Percentiles rank a stretch among this genome's conserved stretches.
phyloP scores from a whole-genome alignment of 1,284 basidiomycete genomes.

The Ustilago nuda region DNA sequence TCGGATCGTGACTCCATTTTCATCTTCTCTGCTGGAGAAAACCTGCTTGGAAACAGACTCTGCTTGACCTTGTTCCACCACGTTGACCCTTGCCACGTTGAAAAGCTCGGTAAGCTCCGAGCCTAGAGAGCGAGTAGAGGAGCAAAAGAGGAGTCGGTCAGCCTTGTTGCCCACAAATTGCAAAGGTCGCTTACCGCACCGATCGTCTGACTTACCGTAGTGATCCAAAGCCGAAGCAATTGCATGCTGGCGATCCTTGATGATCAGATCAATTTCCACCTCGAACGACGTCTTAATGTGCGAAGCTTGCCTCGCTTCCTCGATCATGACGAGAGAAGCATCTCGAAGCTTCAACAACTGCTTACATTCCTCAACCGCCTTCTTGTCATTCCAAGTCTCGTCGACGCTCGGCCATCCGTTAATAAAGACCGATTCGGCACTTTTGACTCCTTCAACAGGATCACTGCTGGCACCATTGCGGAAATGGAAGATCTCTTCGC shows the following conservation, averaged over 20 bases:
- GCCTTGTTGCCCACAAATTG: neutral
- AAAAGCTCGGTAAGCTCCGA: conserved; percentile 51
- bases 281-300: conserved; percentile 54
- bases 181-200: too few species aligned
- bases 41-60: neutral
- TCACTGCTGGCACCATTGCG: conserved; percentile 52
- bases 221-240: conserved; percentile 2
- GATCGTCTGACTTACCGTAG: neutral
- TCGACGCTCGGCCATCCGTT: conserved; percentile 53
- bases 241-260: conserved; percentile 1
- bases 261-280: conserved; percentile 45
- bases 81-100: conserved; percentile 52
- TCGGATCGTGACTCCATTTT: conserved; percentile 22
- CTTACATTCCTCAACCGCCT: conserved; percentile 16
- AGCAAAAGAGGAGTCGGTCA: neutral
- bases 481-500: conserved; percentile 84
- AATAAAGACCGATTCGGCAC: conserved; percentile 55
- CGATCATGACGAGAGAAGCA: conserved; percentile 41
- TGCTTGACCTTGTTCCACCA: conserved; percentile 15
- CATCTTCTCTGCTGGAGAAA: conserved; percentile 1
- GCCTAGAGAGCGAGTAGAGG: neutral
- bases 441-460: conserved; percentile 31
- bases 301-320: conserved; percentile 47
- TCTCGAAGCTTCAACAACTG: conserved; percentile 47
- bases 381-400: conserved; percentile 33